Conservation (phyloP, 768 basidiomycete species). For the Cyclocybe cylindracea region DNA sequence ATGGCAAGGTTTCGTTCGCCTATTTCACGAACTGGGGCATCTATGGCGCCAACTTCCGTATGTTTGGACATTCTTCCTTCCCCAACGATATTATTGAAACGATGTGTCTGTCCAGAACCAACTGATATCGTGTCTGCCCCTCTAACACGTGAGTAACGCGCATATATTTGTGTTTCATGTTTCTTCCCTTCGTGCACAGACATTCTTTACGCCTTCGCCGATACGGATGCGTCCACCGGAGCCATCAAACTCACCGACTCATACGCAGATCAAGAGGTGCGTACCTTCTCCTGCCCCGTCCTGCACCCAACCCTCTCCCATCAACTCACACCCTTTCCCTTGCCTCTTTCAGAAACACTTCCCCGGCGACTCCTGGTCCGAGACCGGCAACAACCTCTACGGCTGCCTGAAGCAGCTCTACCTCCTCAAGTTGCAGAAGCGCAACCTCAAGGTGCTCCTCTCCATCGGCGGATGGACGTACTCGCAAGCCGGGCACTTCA, state of each 20-base stretch:
- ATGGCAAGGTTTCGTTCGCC: conserved; percentile 40
- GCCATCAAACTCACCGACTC: conserved; percentile 65
- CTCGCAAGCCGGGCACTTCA: conserved; percentile 66
- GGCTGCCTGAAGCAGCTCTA: conserved; percentile 78
- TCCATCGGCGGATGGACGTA: conserved; percentile 71
- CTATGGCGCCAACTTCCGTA: conserved; percentile 66
- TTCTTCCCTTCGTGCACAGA: conserved; percentile 27
- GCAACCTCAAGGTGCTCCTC: conserved; percentile 53
- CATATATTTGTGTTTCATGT: background rate
- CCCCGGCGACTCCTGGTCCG: conserved; percentile 72
- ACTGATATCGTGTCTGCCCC: conserved; percentile 57
- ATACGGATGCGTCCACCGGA: conserved; percentile 63
- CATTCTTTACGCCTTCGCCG: conserved; percentile 80
- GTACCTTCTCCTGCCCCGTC: background rate
- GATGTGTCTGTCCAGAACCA: conserved; percentile 47
- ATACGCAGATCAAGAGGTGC: conserved; percentile 73
- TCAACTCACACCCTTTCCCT: conserved; percentile 11
- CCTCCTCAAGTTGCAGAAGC: conserved; percentile 60
- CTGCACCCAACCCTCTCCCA: background rate
- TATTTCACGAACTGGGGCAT: conserved; percentile 71
- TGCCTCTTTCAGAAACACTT: conserved; percentile 58
- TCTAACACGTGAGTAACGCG: conserved; percentile 56
- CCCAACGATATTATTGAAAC: conserved; percentile 3
- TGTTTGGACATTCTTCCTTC: conserved; percentile 16
- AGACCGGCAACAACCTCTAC: conserved; percentile 76